Evolutionary conservation across 805 yeast genomes (phyloP), one percentile per base, ranked within the genome.

Genomic region (Candida incommunis): DNA sequence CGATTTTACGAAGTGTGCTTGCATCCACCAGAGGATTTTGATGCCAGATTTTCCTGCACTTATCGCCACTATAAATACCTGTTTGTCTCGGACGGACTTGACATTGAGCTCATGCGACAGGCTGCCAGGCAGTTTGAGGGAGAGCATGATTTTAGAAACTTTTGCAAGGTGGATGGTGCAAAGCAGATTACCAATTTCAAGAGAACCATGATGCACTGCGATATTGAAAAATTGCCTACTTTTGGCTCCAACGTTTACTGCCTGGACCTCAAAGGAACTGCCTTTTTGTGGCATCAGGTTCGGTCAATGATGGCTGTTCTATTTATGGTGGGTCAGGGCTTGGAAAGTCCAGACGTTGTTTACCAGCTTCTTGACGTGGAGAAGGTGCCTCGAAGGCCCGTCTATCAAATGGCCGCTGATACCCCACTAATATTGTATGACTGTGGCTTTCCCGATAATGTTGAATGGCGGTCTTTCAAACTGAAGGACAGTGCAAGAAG

Each of bases 261-360:
- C 46, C 77, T 90, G 59, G 87, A 86, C 58, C 65, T 92, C 44
- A 70, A 74, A 50, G 98, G 98, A 0, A 69, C 83, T 1, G 98
- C 97, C 5, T 92, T 92, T 54, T 64, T 92, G 46, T 92, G 97
- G 97, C 97, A 92, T 60, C 98, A 92, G 62, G 98, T 92, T 18
- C 74, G 98, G 47, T 87, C 95, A 53, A 92, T 92, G 92, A 75
- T 87, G 66, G 95, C 95, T 0, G 68, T 82, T 9, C 60, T 92
- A 46, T 75, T 92, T 45, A 62, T 82, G 22, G 78, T 87, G 4
- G 98, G 96, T 0, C 95, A 87, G 60, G 67, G 68, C 15, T 69
- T 74, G 20, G 98, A 92, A 60, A 46, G 58, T 0, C 80, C 86
- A 0, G 55, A 61, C 1, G 61, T 86, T 0, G 67, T 92, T 1